Evolutionary conservation across 306 rosid species (phyloP), one percentile per base, ranked within the genome.

Genomic region (Lathyrus tuberosus): DNA sequence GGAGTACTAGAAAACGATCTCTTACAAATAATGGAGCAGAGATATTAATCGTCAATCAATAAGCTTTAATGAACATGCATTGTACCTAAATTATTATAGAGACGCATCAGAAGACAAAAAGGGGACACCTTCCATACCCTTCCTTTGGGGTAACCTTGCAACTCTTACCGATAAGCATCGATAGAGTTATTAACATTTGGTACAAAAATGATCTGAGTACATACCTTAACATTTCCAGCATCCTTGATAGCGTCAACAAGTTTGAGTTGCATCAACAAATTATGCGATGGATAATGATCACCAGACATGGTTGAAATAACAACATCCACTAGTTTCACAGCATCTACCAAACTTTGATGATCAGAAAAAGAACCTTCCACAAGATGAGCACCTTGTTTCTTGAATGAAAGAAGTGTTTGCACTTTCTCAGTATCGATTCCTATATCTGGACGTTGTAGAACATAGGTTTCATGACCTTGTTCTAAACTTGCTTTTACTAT

Each of bases 171-270:
- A n/a, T n/a, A n/a, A n/a, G n/a, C n/a, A n/a, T n/a, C n/a, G n/a
- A n/a, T n/a, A n/a, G n/a, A n/a, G n/a, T n/a, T n/a, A n/a, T n/a
- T n/a, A n/a, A n/a, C n/a, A n/a, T n/a, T n/a, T n/a, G n/a, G n/a
- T n/a, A n/a, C n/a, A 20, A 20, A 20, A 20, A 20, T 20, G 22
- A 20, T 20, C 22, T 20, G 22, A 20, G 22, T 20, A 4, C 9
- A n/a, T 80, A 89, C 98, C 98, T 88, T 88, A 6, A 93, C 26
- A 30, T 93, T 93, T 31, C 96, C 97, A 0, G 98, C 96, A 63
- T 52, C 71, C 67, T 84, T 88, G 62, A 90, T 90, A 74, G 96
- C 98, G 26, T 86, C 81, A 4, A 89, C 88, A 12, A 92, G 98
- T 70, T 92, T 80, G 76, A 92, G 96, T 77, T 93, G 98, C 74